Conservation (phyloP, 2,329 filamentous ascomycete species). For the Calycina herbarum region DNA sequence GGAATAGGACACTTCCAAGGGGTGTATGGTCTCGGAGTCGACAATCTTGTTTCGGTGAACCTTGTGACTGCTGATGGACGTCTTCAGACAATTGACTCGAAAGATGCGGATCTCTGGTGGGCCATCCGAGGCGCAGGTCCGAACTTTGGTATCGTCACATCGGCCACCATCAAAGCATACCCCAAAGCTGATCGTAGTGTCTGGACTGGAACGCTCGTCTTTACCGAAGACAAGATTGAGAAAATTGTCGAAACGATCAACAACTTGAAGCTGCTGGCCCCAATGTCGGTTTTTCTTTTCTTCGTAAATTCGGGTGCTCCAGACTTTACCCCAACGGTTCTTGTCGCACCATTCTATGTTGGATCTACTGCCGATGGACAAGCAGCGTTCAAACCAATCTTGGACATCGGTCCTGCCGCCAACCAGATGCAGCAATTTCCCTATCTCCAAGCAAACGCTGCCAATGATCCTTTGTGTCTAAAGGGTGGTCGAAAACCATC, state of each 20-base stretch:
- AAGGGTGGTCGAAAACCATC: constrained; percentile 12
- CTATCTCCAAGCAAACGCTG: constrained; percentile 9
- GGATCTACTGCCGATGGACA: constrained; percentile 6
- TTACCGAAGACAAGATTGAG: constrained; percentile 11
- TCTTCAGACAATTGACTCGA: constrained; percentile 31
- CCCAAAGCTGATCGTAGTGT: background rate
- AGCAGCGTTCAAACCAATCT: constrained; percentile 7
- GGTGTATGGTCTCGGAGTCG: constrained; percentile 10
- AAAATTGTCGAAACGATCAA: constrained; percentile 2
- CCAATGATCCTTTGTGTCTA: constrained; percentile 3
- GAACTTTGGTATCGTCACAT: constrained; percentile 46
- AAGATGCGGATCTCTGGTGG: constrained; percentile 46
- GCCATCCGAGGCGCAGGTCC: constrained; percentile 35
- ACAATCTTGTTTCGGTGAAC: constrained; percentile 17
- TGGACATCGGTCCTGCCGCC: background rate
- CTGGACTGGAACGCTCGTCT: constrained; percentile 7
- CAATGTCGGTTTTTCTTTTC: constrained; percentile 14
- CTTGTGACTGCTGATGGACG: constrained; percentile 34
- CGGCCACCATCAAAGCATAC: constrained; percentile 12
- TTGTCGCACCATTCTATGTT: constrained; percentile 9
- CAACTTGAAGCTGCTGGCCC: background rate
- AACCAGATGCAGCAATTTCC: background rate
- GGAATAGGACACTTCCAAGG: constrained; percentile 11
- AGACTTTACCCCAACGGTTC: constrained; percentile 8
- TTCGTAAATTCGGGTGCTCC: constrained; percentile 3